Base-by-base conservation (phyloP, 306 rosid species). In the Fagus sylvatica region DNA sequence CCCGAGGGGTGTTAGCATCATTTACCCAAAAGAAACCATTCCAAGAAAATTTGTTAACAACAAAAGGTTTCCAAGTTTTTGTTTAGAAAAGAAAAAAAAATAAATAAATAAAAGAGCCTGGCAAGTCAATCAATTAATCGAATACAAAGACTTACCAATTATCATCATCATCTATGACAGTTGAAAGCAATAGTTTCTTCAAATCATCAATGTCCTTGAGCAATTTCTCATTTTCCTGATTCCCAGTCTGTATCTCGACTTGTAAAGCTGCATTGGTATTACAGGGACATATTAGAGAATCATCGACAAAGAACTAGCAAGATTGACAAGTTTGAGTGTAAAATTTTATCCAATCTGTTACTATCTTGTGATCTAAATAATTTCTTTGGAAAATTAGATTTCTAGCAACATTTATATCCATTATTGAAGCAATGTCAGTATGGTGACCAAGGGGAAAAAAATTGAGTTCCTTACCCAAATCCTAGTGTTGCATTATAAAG, bases 221-320 rank as follows among this genome's bases (percentile, higher is more conserved):
- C 82, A 90, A 55, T 79, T 75, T 90, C 78, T 86, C 82, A 60
- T 92, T 90, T 81, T 93, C 91, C 84, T 76, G 72, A 48, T 70
- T 86, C 75, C 68, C 83, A 51, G 81, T 69, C 69, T 61, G 84
- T 74, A 89, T 84, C 71, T 84, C 89, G 19, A 59, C 79, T 76
- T 89, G 89, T 78, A 90, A 80, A 78, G 83, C 91, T 89, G 96
- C 88, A 90, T 51, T 62, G 19, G 53, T 67, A 66, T 72, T 39
- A 22, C 37, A 16, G 71, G 19, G 40, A 19, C 43, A 22, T 17
- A 42, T 22, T 16, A 74, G 8, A 32, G 28, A 48, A 61, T 61
- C 17, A 53, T 37, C 8, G 4, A 69, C 16, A 33, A 41, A 37
- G 43, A 37, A 59, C 28, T 11, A 57, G 61, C 6, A 73, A 71